Evolutionary conservation across 2,329 filamentous ascomycete genomes (phyloP).

Genomic region (Beauveria caledonica): DNA sequence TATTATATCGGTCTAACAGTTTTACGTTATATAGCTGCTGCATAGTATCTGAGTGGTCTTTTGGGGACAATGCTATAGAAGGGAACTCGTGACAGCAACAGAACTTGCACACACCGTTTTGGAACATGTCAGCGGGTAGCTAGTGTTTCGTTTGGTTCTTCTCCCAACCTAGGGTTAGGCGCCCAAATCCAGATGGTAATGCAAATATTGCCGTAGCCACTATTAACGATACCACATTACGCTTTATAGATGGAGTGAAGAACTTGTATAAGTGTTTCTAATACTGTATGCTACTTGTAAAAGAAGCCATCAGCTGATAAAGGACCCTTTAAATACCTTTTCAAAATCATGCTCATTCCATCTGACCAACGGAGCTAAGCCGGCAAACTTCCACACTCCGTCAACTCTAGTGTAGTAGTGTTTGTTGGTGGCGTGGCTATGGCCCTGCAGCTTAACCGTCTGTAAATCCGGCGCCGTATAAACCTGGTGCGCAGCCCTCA

Average conservation of each 20-base stretch:
- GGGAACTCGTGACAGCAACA: no score
- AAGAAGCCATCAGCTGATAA: background rate
- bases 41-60: no score
- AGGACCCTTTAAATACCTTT: slow-evolving; percentile 34
- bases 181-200: background rate
- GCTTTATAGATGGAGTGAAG: background rate
- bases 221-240: background rate
- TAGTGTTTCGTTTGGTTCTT: no score
- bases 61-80: no score
- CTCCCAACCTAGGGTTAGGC: background rate
- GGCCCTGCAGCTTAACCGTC: slow-evolving; percentile 42
- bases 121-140: no score
- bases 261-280: background rate
- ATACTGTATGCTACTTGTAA: background rate
- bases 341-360: slow-evolving; percentile 52
- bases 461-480: slow-evolving; percentile 45
- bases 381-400: slow-evolving; percentile 55
- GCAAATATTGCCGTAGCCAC: background rate
- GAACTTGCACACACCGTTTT: no score
- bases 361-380: slow-evolving; percentile 45
- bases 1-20: no score
- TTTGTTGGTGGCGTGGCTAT: slow-evolving; percentile 49
- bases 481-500: slow-evolving; percentile 53
- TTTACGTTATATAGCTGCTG: no score
- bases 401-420: slow-evolving; percentile 50